Percentiles rank a stretch among this genome's conserved stretches.
phyloP scores from a whole-genome alignment of 768 basidiomycete genomes.

The Termitomyces sp. region DNA sequence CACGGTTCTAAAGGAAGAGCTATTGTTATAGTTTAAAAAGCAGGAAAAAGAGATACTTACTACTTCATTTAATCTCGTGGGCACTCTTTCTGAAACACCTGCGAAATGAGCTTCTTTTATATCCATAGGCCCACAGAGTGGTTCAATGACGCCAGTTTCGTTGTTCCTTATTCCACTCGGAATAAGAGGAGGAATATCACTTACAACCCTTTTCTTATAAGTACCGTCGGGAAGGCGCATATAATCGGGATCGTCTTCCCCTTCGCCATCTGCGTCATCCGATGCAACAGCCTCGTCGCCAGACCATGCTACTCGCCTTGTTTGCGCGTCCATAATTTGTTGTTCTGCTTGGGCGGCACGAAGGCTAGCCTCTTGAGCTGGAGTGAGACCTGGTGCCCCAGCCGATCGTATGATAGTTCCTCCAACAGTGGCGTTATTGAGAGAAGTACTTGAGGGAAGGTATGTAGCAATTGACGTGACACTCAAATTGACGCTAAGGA shows the following conservation, averaged over 20 bases:
- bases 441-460: slow-evolving; percentile 53
- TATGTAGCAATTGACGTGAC: slow-evolving; percentile 71
- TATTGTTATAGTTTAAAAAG: neutral
- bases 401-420: slow-evolving; percentile 35
- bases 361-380: slow-evolving; percentile 49
- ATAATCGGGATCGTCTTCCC: slow-evolving; percentile 52
- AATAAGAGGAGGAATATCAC: slow-evolving; percentile 17
- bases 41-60: slow-evolving; percentile 28
- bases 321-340: slow-evolving; percentile 56
- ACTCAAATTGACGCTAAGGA: slow-evolving; percentile 57
- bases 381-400: slow-evolving; percentile 37
- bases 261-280: slow-evolving; percentile 50
- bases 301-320: slow-evolving; percentile 64
- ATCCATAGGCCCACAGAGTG: slow-evolving; percentile 26
- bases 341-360: slow-evolving; percentile 50
- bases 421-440: slow-evolving; percentile 50
- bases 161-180: slow-evolving; percentile 57
- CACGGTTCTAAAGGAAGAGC: slow-evolving; percentile 7
- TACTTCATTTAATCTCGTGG: slow-evolving; percentile 49
- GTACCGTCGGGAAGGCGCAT: slow-evolving; percentile 28
- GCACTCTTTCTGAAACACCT: slow-evolving; percentile 46
- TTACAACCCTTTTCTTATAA: slow-evolving; percentile 16
- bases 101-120: slow-evolving; percentile 39
- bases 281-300: slow-evolving; percentile 44
- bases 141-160: slow-evolving; percentile 44